phyloP scores from a whole-genome alignment of 768 basidiomycete species.

The Lyophyllum shimeji region DNA sequence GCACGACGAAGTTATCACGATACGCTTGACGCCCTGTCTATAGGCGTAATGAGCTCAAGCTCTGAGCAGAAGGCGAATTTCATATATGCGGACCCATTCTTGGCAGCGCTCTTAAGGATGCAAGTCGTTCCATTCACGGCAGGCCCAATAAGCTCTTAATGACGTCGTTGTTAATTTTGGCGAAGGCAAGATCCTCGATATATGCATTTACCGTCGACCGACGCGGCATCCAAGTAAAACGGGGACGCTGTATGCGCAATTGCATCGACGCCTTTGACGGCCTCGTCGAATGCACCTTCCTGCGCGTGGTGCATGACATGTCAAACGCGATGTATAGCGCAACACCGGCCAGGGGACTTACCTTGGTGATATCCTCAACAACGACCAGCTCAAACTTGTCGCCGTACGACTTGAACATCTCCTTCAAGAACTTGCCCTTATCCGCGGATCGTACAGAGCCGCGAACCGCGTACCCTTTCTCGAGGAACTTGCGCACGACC shows the following conservation, averaged over 20 bases:
- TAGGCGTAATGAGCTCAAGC: background rate
- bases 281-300: slow-evolving; percentile 68
- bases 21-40: slow-evolving; percentile 43
- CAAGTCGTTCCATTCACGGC: slow-evolving; percentile 71
- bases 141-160: slow-evolving; percentile 62
- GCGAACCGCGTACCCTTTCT: slow-evolving; percentile 26
- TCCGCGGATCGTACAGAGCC: slow-evolving; percentile 24
- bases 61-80: too few relatives aligned
- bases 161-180: background rate
- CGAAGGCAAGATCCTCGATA: background rate
- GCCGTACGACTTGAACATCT: slow-evolving; percentile 21
- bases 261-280: slow-evolving; percentile 65
- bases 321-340: background rate
- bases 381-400: slow-evolving; percentile 26
- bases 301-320: slow-evolving; percentile 13
- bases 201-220: slow-evolving; percentile 27
- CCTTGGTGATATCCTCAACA: slow-evolving; percentile 26
- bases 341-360: background rate
- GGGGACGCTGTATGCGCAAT: slow-evolving; percentile 66
- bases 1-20: slow-evolving; percentile 61
- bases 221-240: slow-evolving; percentile 40
- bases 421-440: slow-evolving; percentile 22
- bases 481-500: slow-evolving; percentile 27
- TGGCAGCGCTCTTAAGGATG: slow-evolving; percentile 58
- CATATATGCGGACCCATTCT: slow-evolving; percentile 30